phyloP scores from a whole-genome alignment of 2,329 filamentous ascomycete genomes.

The Bimuria novae-zelandiae region DNA sequence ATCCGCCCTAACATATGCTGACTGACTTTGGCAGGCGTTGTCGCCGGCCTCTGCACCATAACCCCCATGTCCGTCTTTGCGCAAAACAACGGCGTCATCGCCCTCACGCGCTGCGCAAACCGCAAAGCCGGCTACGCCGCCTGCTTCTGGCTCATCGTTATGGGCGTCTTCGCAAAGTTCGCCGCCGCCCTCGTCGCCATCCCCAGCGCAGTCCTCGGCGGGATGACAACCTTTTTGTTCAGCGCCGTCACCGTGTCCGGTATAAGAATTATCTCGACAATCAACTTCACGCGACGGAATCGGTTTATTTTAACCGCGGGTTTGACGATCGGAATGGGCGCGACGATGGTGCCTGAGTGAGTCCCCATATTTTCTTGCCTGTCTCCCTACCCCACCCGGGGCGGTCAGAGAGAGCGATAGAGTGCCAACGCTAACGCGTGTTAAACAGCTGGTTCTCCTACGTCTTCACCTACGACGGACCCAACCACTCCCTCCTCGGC shows the following conservation, averaged over 20 bases:
- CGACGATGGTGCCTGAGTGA: constrained; percentile 52
- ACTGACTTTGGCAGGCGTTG: too few relatives aligned
- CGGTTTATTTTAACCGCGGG: constrained; percentile 81
- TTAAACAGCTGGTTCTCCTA: constrained; percentile 65
- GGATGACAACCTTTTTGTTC: constrained; percentile 76
- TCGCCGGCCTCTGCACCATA: constrained; percentile 78
- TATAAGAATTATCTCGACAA: constrained; percentile 73
- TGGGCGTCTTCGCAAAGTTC: constrained; percentile 84
- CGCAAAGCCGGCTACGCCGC: constrained; percentile 79
- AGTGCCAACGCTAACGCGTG: too few relatives aligned
- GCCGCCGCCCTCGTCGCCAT: constrained; percentile 79
- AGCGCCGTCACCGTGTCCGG: constrained; percentile 76
- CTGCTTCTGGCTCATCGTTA: constrained; percentile 76
- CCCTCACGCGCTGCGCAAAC: constrained; percentile 79
- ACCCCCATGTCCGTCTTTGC: constrained; percentile 81
- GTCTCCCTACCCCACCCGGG: neutral
- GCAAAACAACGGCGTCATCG: constrained; percentile 85
- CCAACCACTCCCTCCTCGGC: constrained; percentile 69
- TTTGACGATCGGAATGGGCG: constrained; percentile 70
- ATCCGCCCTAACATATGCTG: neutral
- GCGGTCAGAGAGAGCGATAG: too few relatives aligned
- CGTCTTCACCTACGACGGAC: constrained; percentile 73
- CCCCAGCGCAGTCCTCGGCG: constrained; percentile 57
- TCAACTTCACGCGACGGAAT: constrained; percentile 77
- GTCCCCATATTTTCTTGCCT: constrained; percentile 14